These are phyloP conservation scores for Endogone sp. DNA, from an alignment of 192 early-diverging fungal genomes.

Conservation along the genomic window DNA sequence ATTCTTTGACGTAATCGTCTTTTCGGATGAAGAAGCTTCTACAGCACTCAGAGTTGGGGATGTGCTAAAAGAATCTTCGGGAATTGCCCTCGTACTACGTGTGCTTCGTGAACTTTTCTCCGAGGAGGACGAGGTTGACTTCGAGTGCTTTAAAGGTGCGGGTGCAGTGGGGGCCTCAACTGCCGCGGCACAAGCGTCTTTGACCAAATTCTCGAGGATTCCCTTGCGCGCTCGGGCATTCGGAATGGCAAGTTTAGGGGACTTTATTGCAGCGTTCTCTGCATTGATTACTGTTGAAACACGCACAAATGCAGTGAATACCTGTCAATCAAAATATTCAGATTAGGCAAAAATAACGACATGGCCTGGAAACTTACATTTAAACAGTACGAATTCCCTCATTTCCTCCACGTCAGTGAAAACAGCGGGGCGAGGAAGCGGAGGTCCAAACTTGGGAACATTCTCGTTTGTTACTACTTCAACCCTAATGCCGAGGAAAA, in stretches of 20 bases:
- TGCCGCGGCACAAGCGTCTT: constrained; percentile 4
- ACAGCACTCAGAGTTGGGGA: background rate
- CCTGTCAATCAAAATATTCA: constrained; percentile 25
- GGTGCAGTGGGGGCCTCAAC: background rate
- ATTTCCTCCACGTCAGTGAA: constrained; percentile 36
- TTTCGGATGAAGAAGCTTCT: constrained; percentile 1
- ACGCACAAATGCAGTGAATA: no score
- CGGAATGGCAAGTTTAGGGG: constrained; percentile 43
- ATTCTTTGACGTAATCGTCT: constrained; percentile 7
- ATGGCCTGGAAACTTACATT: constrained; percentile 26
- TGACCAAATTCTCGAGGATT: constrained; percentile 39
- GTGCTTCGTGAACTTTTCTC: constrained; percentile 15
- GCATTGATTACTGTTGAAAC: constrained; percentile 50
- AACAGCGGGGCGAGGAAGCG: constrained; percentile 37
- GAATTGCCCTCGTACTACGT: background rate
- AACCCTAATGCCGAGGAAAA: constrained; percentile 22
- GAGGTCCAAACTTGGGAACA: constrained; percentile 49
- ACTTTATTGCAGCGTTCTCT: constrained; percentile 51
- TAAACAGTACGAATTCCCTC: constrained; percentile 30
- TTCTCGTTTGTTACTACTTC: constrained; percentile 35
- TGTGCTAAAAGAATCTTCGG: background rate
- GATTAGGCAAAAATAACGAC: background rate
- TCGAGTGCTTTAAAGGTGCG: constrained; percentile 9
- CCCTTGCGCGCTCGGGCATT: constrained; percentile 45
- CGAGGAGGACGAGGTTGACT: constrained; percentile 25